Base-by-base conservation (phyloP, 2,329 filamentous ascomycete genomes). In the Zarea fungicola region DNA sequence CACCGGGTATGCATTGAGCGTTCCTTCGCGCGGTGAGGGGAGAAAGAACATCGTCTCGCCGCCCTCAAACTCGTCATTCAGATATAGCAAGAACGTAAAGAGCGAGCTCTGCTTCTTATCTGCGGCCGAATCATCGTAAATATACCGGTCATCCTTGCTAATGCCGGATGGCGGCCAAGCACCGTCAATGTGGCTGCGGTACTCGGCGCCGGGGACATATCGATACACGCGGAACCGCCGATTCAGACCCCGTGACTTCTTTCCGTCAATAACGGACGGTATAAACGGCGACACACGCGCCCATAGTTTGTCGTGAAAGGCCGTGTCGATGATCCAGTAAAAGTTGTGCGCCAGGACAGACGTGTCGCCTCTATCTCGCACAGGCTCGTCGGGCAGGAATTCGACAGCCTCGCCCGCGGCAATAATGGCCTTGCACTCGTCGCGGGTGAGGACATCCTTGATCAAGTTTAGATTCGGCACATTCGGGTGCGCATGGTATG, bases 81-180 rank as follows among this genome's bases (percentile, higher is more conserved):
- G 69, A 55, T 87, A 87, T 2, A 87, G 73, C 14, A 87, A 63
- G 58, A 87, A 86, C 0, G 83, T 87, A 55, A 84, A 87, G 3
- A 87, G 67, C 0, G 81, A 85, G 22, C 81, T 85, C 61, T 86
- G 83, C 55, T 75, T 80, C 25, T 75, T 75, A 0, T 68, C 70
- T 1, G 70, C 52, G 0, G 83, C 83, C 2, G 83, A 87, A 1
- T 76, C 67, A 55, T 88, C 84, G 62, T 87, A 88, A 4, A 84
- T 71, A 49, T 87, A 87, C 1, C 68, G 74, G 54, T 78, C 74
- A 44, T 75, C 70, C 0, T 77, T 21, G 2, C 75, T 64, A 37
- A 87, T 81, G 2, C 81, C 81, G 0, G 83, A 87, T 0, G 84
- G 84, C 11, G 84, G 84, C 84, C 84, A 88, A 0, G 84, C 84